phyloP scores from a whole-genome alignment of 108 stramenopile genomes.

The Conticribra guillardii region DNA sequence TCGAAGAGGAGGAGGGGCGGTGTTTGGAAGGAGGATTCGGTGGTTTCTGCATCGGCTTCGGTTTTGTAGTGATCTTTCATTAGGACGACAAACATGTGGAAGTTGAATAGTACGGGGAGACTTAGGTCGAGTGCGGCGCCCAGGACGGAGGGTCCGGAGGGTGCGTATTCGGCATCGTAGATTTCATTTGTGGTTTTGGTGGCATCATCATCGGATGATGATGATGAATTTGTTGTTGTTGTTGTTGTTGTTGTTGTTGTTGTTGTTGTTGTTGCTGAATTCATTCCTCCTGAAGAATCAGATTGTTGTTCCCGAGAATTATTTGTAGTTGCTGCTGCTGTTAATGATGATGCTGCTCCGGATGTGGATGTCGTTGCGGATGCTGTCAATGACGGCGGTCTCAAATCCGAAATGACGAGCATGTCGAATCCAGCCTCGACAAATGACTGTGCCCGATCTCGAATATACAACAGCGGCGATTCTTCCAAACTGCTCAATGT shows the following conservation, averaged over 20 bases:
- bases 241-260: no score
- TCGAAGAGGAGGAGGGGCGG: no score
- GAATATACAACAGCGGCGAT: slow-evolving; percentile 28
- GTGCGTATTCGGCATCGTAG: slow-evolving; percentile 80
- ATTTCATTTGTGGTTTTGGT: slow-evolving; percentile 29
- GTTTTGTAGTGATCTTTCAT: slow-evolving; percentile 53
- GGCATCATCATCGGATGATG: slow-evolving; percentile 15
- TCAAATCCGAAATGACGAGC: slow-evolving; percentile 36
- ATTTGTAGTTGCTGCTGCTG: no score
- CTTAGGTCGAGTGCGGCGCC: slow-evolving; percentile 84
- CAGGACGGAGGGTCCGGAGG: slow-evolving; percentile 81
- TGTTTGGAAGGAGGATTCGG: no score
- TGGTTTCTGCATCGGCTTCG: slow-evolving; percentile 23
- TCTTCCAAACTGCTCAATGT: slow-evolving; percentile 3
- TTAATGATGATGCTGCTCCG: no score
- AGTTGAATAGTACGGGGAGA: slow-evolving; percentile 89
- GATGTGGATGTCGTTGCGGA: no score
- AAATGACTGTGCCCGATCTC: slow-evolving; percentile 19
- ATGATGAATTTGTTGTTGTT: no score
- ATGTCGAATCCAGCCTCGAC: slow-evolving; percentile 34
- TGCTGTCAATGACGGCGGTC: slow-evolving; percentile 27
- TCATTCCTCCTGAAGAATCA: no score
- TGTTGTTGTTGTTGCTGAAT: no score
- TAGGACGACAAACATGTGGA: slow-evolving; percentile 83
- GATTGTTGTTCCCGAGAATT: no score